Evolutionary conservation across 106 monocot species (phyloP).

Genomic region (Amphibolis antarctica): DNA sequence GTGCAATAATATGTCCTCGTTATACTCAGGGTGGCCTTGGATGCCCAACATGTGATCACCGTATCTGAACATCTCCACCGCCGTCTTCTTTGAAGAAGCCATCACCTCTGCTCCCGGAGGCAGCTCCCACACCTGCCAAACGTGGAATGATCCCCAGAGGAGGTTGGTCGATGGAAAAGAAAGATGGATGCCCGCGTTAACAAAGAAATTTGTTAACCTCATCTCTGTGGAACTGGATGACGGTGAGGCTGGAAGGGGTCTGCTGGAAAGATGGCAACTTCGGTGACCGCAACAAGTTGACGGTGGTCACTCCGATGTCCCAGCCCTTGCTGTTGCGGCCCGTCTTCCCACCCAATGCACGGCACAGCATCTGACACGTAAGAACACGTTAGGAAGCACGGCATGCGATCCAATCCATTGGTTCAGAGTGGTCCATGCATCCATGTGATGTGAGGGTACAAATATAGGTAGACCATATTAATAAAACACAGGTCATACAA

Average conservation of each 20-base stretch:
- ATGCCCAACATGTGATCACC: constrained; percentile 61
- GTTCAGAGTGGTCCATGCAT: too few species aligned
- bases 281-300: constrained; percentile 32
- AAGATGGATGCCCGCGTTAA: too few species aligned
- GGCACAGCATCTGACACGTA: constrained; percentile 38
- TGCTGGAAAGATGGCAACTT: constrained; percentile 34
- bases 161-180: too few species aligned
- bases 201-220: constrained; percentile 28
- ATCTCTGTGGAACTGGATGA: constrained; percentile 71
- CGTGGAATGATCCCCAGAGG: too few species aligned
- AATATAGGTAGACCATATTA: too few species aligned
- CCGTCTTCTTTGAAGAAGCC: constrained; percentile 52
- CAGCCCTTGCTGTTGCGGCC: constrained; percentile 56
- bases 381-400: not conserved
- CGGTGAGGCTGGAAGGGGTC: constrained; percentile 37
- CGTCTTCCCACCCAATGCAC: constrained; percentile 76
- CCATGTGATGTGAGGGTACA: too few species aligned
- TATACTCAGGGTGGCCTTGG: constrained; percentile 85
- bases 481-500: too few species aligned
- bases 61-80: constrained; percentile 51
- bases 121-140: constrained; percentile 41
- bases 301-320: constrained; percentile 64
- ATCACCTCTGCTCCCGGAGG: constrained; percentile 52
- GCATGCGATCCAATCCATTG: not conserved
- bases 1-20: constrained; percentile 52